A percentile compares a stretch with the other conserved stretches of the same genome.
Evolutionary conservation across 371 early-diverging fungal genomes (phyloP).

Genomic region (Rhizopus sp.): DNA sequence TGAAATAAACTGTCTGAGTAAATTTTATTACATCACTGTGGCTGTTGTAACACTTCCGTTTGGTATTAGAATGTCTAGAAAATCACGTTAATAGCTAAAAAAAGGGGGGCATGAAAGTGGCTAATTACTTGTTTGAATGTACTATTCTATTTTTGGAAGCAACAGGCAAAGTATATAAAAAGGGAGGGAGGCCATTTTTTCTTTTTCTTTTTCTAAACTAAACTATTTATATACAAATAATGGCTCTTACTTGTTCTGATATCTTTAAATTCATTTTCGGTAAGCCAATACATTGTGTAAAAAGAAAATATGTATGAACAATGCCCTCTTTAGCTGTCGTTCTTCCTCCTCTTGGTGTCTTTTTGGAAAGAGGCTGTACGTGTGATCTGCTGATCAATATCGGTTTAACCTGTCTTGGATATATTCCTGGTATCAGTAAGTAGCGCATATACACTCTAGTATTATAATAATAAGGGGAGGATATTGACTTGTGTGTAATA

Average conservation of each 20-base stretch:
- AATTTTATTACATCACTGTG: no score
- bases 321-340: slow-evolving; percentile 16
- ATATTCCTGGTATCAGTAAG: slow-evolving; percentile 75
- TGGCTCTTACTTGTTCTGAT: slow-evolving; percentile 48
- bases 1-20: no score
- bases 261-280: slow-evolving; percentile 45
- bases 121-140: no score
- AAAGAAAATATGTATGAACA: neutral
- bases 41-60: no score
- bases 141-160: no score
- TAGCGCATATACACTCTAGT: neutral
- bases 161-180: slow-evolving; percentile 6
- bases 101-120: no score
- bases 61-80: no score
- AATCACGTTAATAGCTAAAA: no score
- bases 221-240: slow-evolving; percentile 14
- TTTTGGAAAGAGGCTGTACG: slow-evolving; percentile 70
- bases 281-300: slow-evolving; percentile 12
- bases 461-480: no score
- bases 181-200: neutral
- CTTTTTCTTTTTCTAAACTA: slow-evolving; percentile 3
- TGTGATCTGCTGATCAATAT: slow-evolving; percentile 79
- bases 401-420: slow-evolving; percentile 75
- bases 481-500: neutral
- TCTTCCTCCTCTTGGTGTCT: slow-evolving; percentile 70